Evolutionary conservation across 805 yeast species (phyloP).

Genomic region (Candida dendrica): DNA sequence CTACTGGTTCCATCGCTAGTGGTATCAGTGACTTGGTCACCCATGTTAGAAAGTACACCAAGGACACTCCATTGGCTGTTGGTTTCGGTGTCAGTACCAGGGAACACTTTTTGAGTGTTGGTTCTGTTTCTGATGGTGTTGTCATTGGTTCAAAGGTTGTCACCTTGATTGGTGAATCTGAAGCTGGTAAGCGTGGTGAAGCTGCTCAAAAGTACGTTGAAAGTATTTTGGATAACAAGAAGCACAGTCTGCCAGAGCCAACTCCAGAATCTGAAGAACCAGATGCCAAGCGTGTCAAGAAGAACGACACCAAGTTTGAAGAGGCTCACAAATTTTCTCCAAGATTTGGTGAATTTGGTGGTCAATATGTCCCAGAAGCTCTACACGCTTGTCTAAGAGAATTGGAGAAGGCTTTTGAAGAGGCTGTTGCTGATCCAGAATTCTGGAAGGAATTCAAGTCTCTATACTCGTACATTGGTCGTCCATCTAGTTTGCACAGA

Average conservation of each 20-base stretch:
- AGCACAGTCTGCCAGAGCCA: slow-evolving; percentile 21
- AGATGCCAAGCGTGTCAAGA: slow-evolving; percentile 15
- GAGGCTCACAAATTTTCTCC: slow-evolving; percentile 67
- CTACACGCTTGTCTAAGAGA: slow-evolving; percentile 86
- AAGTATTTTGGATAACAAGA: slow-evolving; percentile 59
- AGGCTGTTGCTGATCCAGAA: slow-evolving; percentile 78
- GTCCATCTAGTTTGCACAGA: slow-evolving; percentile 88
- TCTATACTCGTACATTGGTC: slow-evolving; percentile 87
- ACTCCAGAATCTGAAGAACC: slow-evolving; percentile 4
- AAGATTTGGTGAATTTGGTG: slow-evolving; percentile 93
- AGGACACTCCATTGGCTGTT: slow-evolving; percentile 80
- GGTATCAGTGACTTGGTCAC: slow-evolving; percentile 63
- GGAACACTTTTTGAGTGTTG: slow-evolving; percentile 79
- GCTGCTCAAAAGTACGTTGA: slow-evolving; percentile 62
- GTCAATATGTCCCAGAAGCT: slow-evolving; percentile 97
- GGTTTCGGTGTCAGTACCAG: slow-evolving; percentile 96
- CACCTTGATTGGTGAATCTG: slow-evolving; percentile 58
- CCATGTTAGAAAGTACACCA: slow-evolving; percentile 71
- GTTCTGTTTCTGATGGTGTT: slow-evolving; percentile 84
- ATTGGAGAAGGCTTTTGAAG: slow-evolving; percentile 81
- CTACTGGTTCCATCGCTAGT: slow-evolving; percentile 53
- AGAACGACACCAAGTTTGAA: slow-evolving; percentile 33
- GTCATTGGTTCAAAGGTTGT: slow-evolving; percentile 90
- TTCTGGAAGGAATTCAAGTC: slow-evolving; percentile 92
- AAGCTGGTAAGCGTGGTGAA: slow-evolving; percentile 49